Base-by-base conservation (phyloP, 495 filamentous ascomycete genomes). In the Aspergillus nidulans region DNA sequence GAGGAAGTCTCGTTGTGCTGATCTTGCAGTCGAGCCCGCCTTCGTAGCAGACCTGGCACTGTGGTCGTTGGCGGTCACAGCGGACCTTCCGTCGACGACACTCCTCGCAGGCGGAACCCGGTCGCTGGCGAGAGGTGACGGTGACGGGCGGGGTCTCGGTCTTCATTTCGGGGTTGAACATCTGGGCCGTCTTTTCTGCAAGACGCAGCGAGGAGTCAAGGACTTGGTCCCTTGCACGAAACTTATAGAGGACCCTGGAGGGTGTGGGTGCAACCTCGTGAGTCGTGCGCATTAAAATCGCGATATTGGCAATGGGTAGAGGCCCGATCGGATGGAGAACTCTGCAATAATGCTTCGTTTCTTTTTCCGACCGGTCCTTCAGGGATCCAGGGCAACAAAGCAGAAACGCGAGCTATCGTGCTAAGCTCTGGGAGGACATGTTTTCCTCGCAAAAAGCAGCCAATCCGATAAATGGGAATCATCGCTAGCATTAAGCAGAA, bases 61-160 rank as follows among this genome's bases (percentile, higher is more conserved):
- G 62, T 2, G 79, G 78, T 9, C 72, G 72, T 25, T 77, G 69
- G 26, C 79, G 69, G 58, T 84, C 79, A 62, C 77, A 82, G 6
- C 70, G 69, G 7, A 72, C 63, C 51, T 78, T 78, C 1, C 70
- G 66, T 9, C 70, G 64, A 23, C 72, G 68, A 48, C 75, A 76
- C 40, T 77, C 71, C 34, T 77, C 73, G 53, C 74, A 79, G 2
- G 58, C 69, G 21, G 51, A 52, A 10, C 65, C 61, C 0, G 63
- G 56, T 6, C 65, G 60, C 38, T 66, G 51, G 28, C 61, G 52
- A 12, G 62, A 61, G 32, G 56, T 44, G 34, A 39, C 30, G 12
- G 20, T 20, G 13, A 30, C 15, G 9, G 47, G 18, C 7, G 52
- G 43, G 18, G 61, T 59, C 6, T 51, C 50, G n/a, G 48, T 43